These are phyloP conservation scores for Pythium chondricola DNA, from an alignment of 352 stramenopile genomes.

Conservation along the genomic window DNA sequence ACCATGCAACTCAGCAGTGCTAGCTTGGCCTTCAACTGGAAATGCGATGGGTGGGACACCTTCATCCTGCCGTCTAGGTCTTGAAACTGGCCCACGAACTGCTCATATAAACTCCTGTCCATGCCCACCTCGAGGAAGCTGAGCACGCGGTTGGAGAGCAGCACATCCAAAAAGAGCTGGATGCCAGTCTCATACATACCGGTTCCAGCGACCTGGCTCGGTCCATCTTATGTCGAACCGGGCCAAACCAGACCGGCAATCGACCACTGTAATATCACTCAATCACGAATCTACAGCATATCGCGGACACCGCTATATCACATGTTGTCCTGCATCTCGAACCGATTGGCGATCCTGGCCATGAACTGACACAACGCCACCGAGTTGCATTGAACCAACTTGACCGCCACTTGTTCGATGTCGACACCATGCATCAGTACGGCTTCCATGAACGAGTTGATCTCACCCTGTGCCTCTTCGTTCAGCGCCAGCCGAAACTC, in stretches of 20 bases:
- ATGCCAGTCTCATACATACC: conserved; percentile 2
- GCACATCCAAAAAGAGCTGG: conserved; percentile 7
- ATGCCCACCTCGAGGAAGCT: conserved; percentile 14
- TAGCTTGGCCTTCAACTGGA: background rate
- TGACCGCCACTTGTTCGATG: conserved; percentile 2
- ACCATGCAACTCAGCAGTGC: conserved; percentile 10
- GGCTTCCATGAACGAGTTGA: background rate
- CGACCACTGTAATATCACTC: too few species aligned
- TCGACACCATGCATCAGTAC: background rate
- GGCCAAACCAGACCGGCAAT: too few species aligned
- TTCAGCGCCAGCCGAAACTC: background rate
- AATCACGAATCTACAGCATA: too few species aligned
- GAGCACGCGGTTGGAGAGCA: conserved; percentile 1
- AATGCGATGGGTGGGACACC: background rate
- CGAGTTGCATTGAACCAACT: background rate
- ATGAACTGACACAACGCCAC: background rate
- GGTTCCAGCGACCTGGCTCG: too few species aligned
- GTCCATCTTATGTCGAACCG: too few species aligned
- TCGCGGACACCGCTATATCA: too few species aligned
- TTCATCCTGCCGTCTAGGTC: background rate
- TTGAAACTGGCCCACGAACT: conserved; percentile 1
- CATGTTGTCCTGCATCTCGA: too few species aligned
- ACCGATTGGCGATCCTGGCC: background rate
- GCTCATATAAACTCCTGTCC: background rate
- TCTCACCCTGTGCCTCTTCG: background rate